Conservation (phyloP, 176 grass and related monocot species). For the Hyparrhenia diplandra region DNA sequence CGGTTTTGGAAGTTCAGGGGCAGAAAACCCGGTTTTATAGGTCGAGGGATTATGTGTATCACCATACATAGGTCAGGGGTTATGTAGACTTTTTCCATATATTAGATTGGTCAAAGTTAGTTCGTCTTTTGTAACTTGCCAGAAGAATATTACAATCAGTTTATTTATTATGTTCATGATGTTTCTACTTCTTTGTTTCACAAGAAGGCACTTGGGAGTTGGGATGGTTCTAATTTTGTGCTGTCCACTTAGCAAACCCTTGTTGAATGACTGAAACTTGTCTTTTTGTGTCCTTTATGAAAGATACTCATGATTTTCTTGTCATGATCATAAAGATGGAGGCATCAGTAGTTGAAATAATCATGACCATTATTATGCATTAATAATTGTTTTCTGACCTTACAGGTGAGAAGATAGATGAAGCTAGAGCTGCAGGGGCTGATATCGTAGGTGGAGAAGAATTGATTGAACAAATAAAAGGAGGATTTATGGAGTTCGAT, state of each 20-base stretch:
- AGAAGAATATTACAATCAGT: background rate
- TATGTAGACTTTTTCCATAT: no score
- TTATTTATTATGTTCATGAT: conserved; percentile 6
- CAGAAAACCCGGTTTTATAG: no score
- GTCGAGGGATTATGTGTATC: no score
- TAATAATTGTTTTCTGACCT: conserved; percentile 12
- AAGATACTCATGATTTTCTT: background rate
- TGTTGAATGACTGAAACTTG: background rate
- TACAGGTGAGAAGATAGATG: conserved; percentile 94
- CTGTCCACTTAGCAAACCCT: background rate
- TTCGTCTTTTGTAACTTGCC: background rate
- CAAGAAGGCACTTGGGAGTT: background rate
- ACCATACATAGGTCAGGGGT: no score
- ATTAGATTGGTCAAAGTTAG: background rate
- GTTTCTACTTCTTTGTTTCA: background rate
- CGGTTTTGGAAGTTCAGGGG: no score
- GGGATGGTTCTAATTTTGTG: background rate
- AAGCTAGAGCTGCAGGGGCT: conserved; percentile 87
- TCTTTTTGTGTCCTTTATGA: background rate
- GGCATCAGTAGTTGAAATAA: background rate
- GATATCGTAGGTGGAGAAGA: conserved; percentile 93
- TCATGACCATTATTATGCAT: background rate
- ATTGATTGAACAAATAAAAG: conserved; percentile 90
- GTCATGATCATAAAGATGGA: background rate
- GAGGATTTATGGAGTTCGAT: conserved; percentile 97